Evolutionary conservation across 495 filamentous ascomycete species (phyloP).

Genomic region (Penicillium coffeae): DNA sequence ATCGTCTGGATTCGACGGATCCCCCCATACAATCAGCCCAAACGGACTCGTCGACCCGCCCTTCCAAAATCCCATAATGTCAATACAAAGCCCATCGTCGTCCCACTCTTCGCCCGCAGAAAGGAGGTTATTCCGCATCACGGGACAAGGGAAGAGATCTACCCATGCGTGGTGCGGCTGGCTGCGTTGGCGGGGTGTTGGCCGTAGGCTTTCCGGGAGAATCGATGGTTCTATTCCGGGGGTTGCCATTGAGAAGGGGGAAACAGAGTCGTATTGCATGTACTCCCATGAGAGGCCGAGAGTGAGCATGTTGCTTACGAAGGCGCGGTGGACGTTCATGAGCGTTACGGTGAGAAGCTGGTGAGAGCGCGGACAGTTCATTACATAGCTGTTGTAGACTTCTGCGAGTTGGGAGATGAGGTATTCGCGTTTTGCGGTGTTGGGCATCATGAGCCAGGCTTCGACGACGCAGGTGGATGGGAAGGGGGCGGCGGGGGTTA

Average conservation of each 20-base stretch:
- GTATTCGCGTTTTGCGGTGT: background rate
- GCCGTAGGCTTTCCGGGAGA: background rate
- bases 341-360: too few species aligned
- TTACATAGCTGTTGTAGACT: background rate
- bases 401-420: background rate
- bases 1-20: constrained; percentile 21
- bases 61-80: constrained; percentile 14
- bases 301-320: background rate
- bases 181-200: background rate
- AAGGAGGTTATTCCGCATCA: background rate
- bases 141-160: background rate
- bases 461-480: too few species aligned
- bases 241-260: background rate
- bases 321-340: background rate
- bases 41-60: constrained; percentile 1
- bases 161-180: background rate
- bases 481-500: background rate
- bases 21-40: constrained; percentile 22
- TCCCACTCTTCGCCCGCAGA: constrained; percentile 3
- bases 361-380: background rate
- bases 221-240: background rate
- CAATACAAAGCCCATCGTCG: constrained; percentile 20
- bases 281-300: background rate
- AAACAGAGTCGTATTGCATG: background rate
- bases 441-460: background rate